phyloP scores from a whole-genome alignment of 495 filamentous ascomycete genomes.

The Neurospora sp. region DNA sequence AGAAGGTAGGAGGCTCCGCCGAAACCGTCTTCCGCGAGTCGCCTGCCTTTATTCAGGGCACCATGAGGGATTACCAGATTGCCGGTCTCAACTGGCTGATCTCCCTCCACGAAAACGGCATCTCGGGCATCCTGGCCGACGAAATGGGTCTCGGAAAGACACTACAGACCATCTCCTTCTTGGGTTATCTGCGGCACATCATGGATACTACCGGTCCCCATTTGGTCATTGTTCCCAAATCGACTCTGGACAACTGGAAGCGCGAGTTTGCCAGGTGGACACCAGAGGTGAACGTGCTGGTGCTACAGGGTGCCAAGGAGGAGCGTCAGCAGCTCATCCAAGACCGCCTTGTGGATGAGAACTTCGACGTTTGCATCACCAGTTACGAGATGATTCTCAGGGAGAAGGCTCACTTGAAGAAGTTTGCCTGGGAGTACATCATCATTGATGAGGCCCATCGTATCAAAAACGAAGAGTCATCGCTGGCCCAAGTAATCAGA shows the following conservation, averaged over 20 bases:
- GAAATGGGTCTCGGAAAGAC: constrained; percentile 98
- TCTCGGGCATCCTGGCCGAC: constrained; percentile 93
- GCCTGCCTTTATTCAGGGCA: constrained; percentile 74
- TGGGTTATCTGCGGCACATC: constrained; percentile 88
- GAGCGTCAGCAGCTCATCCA: constrained; percentile 82
- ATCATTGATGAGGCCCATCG: constrained; percentile 99
- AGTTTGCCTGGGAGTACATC: constrained; percentile 99
- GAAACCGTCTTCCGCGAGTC: constrained; percentile 90
- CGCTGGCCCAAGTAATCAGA: constrained; percentile 91
- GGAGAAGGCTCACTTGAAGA: constrained; percentile 91
- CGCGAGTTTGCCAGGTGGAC: constrained; percentile 91
- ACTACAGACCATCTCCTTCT: constrained; percentile 77
- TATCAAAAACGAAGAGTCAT: constrained; percentile 99
- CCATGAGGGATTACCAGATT: constrained; percentile 94
- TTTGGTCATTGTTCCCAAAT: constrained; percentile 89
- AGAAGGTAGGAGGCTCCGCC: constrained; percentile 73
- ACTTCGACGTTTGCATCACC: constrained; percentile 38
- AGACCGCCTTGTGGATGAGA: constrained; percentile 80
- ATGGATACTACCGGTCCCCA: constrained; percentile 87
- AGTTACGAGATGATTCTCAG: constrained; percentile 53
- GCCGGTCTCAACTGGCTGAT: constrained; percentile 97
- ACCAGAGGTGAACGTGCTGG: constrained; percentile 86
- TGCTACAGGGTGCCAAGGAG: constrained; percentile 93
- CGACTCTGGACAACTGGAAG: constrained; percentile 97
- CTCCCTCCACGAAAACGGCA: constrained; percentile 95